phyloP scores from a whole-genome alignment of 2,329 filamentous ascomycete species.

The Hymenoscyphus linearis region DNA sequence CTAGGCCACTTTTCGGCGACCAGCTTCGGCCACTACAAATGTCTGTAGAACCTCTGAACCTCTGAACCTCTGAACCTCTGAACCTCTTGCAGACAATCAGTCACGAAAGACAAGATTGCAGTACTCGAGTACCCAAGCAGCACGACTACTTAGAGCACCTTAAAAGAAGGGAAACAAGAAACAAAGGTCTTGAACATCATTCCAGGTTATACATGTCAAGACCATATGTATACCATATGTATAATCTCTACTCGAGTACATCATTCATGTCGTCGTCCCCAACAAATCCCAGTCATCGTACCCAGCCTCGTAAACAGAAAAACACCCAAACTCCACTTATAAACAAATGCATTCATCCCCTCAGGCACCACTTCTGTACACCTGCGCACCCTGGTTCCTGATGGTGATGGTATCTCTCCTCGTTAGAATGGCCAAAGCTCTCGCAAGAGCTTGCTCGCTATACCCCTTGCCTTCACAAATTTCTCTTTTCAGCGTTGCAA shows the following conservation, averaged over 20 bases:
- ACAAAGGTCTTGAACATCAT: neutral
- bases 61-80: too few species aligned
- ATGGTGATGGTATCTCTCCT: conserved; percentile 82
- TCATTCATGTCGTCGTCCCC: neutral
- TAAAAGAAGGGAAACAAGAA: neutral
- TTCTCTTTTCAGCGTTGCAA: conserved; percentile 80
- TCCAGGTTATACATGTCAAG: neutral
- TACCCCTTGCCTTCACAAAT: conserved; percentile 91
- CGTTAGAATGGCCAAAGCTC: conserved; percentile 81
- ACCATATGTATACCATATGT: neutral
- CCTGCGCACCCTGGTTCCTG: conserved; percentile 68
- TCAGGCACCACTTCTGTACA: conserved; percentile 67
- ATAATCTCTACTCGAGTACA: neutral
- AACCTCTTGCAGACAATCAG: too few species aligned
- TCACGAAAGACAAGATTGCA: too few species aligned
- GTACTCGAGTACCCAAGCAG: neutral
- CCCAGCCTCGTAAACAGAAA: neutral
- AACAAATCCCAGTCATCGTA: neutral
- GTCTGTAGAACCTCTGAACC: too few species aligned
- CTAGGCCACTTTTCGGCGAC: neutral
- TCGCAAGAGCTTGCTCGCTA: conserved; percentile 77
- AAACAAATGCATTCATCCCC: neutral
- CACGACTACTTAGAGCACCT: neutral
- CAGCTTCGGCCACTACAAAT: neutral
- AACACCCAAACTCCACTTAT: neutral